Base-by-base conservation (phyloP, 2,329 filamentous ascomycete genomes). In the Verticillium dahliae region DNA sequence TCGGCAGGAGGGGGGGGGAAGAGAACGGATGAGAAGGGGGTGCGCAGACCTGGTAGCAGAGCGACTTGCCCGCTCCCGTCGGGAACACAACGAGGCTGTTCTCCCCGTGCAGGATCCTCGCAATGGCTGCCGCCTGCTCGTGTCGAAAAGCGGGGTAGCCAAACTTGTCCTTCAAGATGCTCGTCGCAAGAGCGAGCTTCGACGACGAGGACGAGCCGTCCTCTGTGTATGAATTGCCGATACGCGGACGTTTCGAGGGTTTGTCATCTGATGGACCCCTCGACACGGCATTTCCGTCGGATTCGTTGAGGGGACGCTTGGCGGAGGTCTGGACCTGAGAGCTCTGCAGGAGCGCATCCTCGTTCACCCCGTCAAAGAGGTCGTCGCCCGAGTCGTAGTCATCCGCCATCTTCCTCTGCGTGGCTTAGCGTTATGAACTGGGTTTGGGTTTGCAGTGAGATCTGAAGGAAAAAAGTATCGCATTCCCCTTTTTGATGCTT, bases 41-140 rank as follows among this genome's bases (percentile, higher is more conserved):
- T 7, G 1, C n/a, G 58, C 69, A 55, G 22, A 78, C 78, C 70
- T 81, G 79, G 56, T 80, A 81, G 60, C 79, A 81, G 4, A 81
- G 70, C 0, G 78, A 81, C 63, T 81, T 81, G n/a, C 79, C 79
- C 14, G 77, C 79, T 1, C 79, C 79, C 0, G 79, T 81, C 3
- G 79, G 79, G 60, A 81, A 81, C 22, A 81, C 67, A 4, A 76
- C 76, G 0, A 81, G 72, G 0, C 74, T 67, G 61, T 77, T 81
- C 11, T 79, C 65, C 0, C 77, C 78, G 6, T 58, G 60, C 1
- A 81, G 67, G 9, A 77, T 69, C 2, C 71, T 64, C 6, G 65
- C 60, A 33, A 81, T 80, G 14, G 76, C 77, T 0, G 68, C 73
- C 34, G 76, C 73, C 61, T 81, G 79, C 63, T 81, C 78, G 38